Evolutionary conservation across 257 asterid species (phyloP).

Genomic region (Scutellaria barbata): DNA sequence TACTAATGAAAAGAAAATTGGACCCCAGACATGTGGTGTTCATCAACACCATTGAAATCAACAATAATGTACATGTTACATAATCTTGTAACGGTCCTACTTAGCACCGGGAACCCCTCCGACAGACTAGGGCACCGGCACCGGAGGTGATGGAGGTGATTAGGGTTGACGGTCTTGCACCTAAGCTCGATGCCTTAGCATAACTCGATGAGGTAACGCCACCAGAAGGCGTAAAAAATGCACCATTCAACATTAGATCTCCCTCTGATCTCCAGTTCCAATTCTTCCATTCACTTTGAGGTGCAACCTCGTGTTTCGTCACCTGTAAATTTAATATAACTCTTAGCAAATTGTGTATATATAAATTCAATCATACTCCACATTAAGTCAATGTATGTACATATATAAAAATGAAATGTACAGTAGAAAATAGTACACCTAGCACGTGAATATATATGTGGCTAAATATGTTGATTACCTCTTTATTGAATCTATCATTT

Average conservation of each 20-base stretch:
- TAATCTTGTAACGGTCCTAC: background rate
- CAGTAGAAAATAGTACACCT: background rate
- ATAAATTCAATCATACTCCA: too few species aligned
- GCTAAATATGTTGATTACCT: conserved; percentile 35
- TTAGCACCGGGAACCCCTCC: conserved; percentile 51
- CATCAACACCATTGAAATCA: background rate
- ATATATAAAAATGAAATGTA: background rate
- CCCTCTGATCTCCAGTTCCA: conserved; percentile 77
- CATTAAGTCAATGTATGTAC: background rate
- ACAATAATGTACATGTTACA: background rate
- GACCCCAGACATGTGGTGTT: conserved; percentile 7
- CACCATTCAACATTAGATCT: conserved; percentile 73
- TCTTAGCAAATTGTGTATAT: too few species aligned
- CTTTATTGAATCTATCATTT: conserved; percentile 45
- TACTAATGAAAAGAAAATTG: background rate
- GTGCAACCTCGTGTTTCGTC: conserved; percentile 62
- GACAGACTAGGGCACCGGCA: conserved; percentile 55
- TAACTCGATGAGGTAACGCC: conserved; percentile 57
- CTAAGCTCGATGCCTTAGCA: conserved; percentile 67
- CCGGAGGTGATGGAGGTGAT: conserved; percentile 53
- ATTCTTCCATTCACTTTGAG: conserved; percentile 58
- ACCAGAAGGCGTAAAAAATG: conserved; percentile 57
- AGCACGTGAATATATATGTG: background rate
- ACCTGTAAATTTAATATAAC: conserved; percentile 40
- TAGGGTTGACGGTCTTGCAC: conserved; percentile 58